Base-by-base conservation (phyloP, 345 rosid genomes). In the Camelina hispida region DNA sequence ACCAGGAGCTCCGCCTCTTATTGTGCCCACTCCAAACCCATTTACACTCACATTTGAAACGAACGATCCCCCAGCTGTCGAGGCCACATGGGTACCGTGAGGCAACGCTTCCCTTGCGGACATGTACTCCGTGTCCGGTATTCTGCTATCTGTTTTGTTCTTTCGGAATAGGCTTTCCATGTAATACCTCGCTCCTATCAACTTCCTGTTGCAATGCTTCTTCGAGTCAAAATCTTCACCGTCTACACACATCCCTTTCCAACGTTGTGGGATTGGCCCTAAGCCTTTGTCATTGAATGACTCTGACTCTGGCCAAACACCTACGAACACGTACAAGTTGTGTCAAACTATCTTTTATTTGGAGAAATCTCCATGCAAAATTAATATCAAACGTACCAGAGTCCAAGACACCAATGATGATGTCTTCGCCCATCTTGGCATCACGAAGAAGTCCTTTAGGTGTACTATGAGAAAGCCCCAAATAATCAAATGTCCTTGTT, bases 401-500 rank as follows among this genome's bases (percentile, higher is more conserved):
- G 72, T 90, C 96, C 23, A 87, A 53, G 42, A 90, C 69, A 56
- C 91, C 93, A 14, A 90, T 77, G 62, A 90, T 85, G 53, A 86
- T 78, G 63, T 89, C 89, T 70, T 87, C 82, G 10, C 96, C 96
- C 86, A 86, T 81, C 35, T 75, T 83, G 71, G 87, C 80, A 8
- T 63, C 72, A 22, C 74, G 66, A 25, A 83, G 82, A 69, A 75
- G 77, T 50, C 79, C 80, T 63, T 63, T 18, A 20, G 79, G 79
- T 51, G 77, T 51, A 64, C 69, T 60, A 66, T 79, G 75, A 76
- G 84, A 62, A 20, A 86, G 79, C 62, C 89, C 86, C 17, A 86
- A 75, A 69, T 77, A 86, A 76, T 88, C 90, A 85, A 87, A 87
- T 61, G 92, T 80, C 75, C 90, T 83, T 23, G 87, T 86, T 22